Conservation (phyloP, 1,139 yeast species). For the Scheffersomyces cryptocercus region DNA sequence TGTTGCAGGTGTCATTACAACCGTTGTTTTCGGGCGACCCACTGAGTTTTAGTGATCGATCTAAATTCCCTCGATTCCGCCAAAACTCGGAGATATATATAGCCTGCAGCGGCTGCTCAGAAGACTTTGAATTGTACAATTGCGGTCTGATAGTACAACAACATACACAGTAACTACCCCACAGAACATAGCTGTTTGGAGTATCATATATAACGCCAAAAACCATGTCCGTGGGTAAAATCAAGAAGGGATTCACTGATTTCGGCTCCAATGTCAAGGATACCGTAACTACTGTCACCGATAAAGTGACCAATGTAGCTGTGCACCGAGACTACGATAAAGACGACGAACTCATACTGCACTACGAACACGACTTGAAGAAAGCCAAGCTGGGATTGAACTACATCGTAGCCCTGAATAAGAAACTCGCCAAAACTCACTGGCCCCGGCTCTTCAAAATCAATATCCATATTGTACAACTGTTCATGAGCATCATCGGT, state of each 20-base stretch:
- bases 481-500: conserved; percentile 38
- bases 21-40: too few relatives aligned
- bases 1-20: too few relatives aligned
- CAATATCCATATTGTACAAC: conserved; percentile 31
- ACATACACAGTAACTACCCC: too few relatives aligned
- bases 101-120: too few relatives aligned
- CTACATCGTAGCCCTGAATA: conserved; percentile 38
- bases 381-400: conserved; percentile 45
- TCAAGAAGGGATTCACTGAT: conserved; percentile 15
- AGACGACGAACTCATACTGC: conserved; percentile 45
- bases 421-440: conserved; percentile 30
- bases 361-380: conserved; percentile 47
- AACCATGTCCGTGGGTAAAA: conserved; percentile 6
- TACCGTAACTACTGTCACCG: conserved; percentile 13
- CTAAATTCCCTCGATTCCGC: too few relatives aligned
- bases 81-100: too few relatives aligned
- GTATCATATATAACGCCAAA: too few relatives aligned
- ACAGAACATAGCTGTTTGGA: too few relatives aligned
- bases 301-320: conserved; percentile 1
- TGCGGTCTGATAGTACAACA: not conserved
- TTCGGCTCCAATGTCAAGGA: conserved; percentile 18
- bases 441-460: conserved; percentile 40
- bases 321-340: conserved; percentile 23
- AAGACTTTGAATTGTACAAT: not conserved
- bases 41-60: too few relatives aligned